These are phyloP conservation scores for Apiospora koreana DNA, from an alignment of 2,329 filamentous ascomycete species.

Conservation along the genomic window DNA sequence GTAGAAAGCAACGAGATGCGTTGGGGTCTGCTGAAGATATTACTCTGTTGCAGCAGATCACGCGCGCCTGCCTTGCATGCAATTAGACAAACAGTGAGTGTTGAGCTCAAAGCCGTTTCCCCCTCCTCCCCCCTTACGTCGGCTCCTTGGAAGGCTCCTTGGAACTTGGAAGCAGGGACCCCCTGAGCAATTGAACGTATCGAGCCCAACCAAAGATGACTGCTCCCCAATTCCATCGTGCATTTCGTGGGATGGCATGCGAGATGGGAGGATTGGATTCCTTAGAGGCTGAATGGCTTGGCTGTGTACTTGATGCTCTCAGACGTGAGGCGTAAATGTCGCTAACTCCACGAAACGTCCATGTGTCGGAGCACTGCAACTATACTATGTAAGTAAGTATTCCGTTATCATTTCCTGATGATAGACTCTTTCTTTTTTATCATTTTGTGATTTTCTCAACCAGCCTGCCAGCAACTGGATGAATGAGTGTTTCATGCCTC, in stretches of 20 bases:
- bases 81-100: neutral
- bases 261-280: neutral
- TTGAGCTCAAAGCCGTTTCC: neutral
- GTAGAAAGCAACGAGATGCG: neutral
- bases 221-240: neutral
- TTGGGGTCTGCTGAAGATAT: neutral
- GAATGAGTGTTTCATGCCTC: no score
- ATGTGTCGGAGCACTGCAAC: neutral
- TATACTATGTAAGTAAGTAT: neutral
- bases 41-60: neutral
- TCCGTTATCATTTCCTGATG: neutral
- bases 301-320: neutral
- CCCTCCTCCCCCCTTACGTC: neutral
- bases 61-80: neutral
- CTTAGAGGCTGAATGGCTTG: neutral
- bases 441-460: no score
- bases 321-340: neutral
- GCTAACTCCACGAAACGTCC: neutral
- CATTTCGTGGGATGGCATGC: neutral
- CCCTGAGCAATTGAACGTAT: neutral
- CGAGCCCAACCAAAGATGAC: neutral
- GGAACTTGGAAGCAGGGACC: neutral
- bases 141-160: neutral
- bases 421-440: no score
- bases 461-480: no score